Evolutionary conservation across 1,139 yeast genomes (phyloP), one percentile per base, ranked within the genome.

Genomic region (Maudiozyma humilis): DNA sequence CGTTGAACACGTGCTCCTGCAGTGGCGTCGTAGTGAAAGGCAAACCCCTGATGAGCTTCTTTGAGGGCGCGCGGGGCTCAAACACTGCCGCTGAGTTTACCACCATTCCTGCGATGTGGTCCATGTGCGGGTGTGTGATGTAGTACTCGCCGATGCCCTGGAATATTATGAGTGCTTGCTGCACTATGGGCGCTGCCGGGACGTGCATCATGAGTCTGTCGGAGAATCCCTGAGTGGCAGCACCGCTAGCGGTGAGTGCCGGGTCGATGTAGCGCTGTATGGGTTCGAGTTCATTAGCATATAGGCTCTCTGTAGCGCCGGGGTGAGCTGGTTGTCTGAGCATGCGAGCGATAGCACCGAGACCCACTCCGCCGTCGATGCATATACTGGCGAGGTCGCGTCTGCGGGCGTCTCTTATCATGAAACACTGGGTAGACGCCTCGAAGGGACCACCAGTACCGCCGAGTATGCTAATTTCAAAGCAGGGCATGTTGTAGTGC

Each of bases 91-190:
- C 86, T 4, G 89, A 76, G 57, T 87, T 87, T 42, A 87, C 65
- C 1, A 82, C 76, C 43, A 87, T 59, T 1, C 83, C 86, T 4
- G 75, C 64, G 16, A 86, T 71, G 60, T 88, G 96, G 62, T 88
- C 96, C 44, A 87, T 60, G 62, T 88, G 96, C 0, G 93, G 78
- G 63, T 88, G 96, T 1, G 96, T 78, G 32, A 88, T 72, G 42
- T 84, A 71, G 48, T 76, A 76, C 29, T 72, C 68, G 8, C 53
- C 48, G 1, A 65, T 51, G 13, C 51, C 51, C 18, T 51, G 51
- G 40, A 51, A 59, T 4, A 57, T 16, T n/a, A 40, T 18, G 25
- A 43, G 39, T 5, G 43, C 33, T 15, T 38, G 41, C 14, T 43
- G 20, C 6, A 33, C 16, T 5, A 36, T 36, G 6, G 36, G 12